Percentiles rank a stretch among this genome's conserved stretches.
phyloP scores from a whole-genome alignment of 176 grass and related monocot species.

The Bromus sterilis region DNA sequence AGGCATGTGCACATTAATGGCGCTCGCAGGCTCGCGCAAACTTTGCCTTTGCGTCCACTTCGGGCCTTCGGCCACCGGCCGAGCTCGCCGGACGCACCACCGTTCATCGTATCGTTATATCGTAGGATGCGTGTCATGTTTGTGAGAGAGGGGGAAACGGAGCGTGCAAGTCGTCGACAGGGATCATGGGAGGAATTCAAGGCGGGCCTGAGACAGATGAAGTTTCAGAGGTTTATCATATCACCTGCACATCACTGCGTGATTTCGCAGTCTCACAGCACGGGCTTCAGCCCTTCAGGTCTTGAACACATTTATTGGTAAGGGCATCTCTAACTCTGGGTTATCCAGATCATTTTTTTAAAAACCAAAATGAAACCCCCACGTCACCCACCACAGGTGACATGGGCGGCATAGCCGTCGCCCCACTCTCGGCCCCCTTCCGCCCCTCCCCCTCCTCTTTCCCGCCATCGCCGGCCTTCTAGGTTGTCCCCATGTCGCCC shows the following conservation, averaged over 20 bases:
- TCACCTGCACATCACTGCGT: background rate
- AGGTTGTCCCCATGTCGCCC: too few relatives aligned
- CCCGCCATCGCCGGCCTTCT: too few relatives aligned
- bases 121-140: too few relatives aligned
- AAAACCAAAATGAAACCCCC: too few relatives aligned
- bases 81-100: background rate
- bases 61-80: background rate
- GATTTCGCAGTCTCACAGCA: background rate
- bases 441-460: too few relatives aligned
- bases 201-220: background rate
- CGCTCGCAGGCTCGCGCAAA: background rate
- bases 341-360: too few relatives aligned
- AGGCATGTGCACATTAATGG: constrained; percentile 28
- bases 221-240: background rate
- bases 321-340: too few relatives aligned
- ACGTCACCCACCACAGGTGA: too few relatives aligned
- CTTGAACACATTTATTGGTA: background rate
- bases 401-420: too few relatives aligned
- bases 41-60: background rate
- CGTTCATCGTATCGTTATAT: too few relatives aligned
- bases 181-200: constrained; percentile 30
- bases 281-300: background rate
- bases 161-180: constrained; percentile 14
- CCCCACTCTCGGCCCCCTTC: too few relatives aligned
- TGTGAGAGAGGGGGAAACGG: background rate